phyloP scores from a whole-genome alignment of 345 rosid genomes.

The Murraya paniculata region DNA sequence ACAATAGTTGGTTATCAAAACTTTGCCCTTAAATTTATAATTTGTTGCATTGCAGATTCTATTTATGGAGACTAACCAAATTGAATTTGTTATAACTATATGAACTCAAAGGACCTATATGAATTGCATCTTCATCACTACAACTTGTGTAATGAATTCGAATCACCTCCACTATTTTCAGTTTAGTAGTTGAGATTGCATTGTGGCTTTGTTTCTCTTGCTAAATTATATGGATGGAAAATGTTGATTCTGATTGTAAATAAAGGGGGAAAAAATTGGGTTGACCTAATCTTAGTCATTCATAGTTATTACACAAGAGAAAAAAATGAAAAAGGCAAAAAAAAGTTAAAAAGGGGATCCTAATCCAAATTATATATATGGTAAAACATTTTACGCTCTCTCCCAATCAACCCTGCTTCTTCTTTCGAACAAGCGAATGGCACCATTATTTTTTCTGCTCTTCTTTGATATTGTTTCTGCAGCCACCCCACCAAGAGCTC shows the following conservation, averaged over 20 bases:
- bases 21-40: not conserved
- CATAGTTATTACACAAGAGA: no score
- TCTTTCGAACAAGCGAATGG: not conserved
- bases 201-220: not conserved
- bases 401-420: not conserved
- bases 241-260: no score
- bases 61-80: not conserved
- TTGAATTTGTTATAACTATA: not conserved
- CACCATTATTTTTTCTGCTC: not conserved
- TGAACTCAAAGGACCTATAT: not conserved
- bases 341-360: no score
- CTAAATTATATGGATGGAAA: not conserved
- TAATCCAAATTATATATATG: no score
- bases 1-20: not conserved
- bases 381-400: not conserved
- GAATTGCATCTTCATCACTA: not conserved
- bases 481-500: conserved; percentile 24
- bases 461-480: conserved; percentile 9
- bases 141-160: not conserved
- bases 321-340: no score
- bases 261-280: no score
- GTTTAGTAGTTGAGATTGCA: not conserved
- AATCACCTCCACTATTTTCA: not conserved
- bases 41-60: not conserved
- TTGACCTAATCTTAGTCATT: no score